Evolutionary conservation across 2,329 filamentous ascomycete species (phyloP).

Genomic region (Ceratocystis ficicola): DNA sequence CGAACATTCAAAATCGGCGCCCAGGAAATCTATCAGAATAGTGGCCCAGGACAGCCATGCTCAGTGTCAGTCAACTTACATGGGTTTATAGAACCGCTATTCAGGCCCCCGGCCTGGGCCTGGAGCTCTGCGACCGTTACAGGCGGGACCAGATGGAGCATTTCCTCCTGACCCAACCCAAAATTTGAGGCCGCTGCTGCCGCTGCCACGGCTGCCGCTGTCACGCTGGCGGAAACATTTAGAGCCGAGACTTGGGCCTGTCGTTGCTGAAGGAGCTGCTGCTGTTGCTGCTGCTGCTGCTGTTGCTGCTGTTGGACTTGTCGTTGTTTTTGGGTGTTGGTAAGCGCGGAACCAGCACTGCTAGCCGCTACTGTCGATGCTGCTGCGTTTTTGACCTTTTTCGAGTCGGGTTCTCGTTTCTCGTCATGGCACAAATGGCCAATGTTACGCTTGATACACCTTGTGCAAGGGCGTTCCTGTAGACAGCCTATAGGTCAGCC

Average conservation of each 20-base stretch:
- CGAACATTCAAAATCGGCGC: background rate
- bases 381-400: constrained; percentile 61
- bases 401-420: constrained; percentile 69
- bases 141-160: constrained; percentile 60
- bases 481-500: constrained; percentile 21
- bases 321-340: constrained; percentile 26
- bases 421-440: constrained; percentile 97
- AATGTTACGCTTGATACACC: constrained; percentile 97
- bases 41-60: background rate
- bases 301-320: constrained; percentile 28
- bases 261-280: constrained; percentile 27
- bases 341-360: background rate
- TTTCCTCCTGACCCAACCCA: constrained; percentile 39
- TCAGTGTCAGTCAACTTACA: constrained; percentile 44
- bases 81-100: constrained; percentile 50
- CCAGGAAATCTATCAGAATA: background rate
- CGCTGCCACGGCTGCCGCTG: constrained; percentile 11
- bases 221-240: constrained; percentile 23
- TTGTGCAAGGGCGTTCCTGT: constrained; percentile 87
- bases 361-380: constrained; percentile 29
- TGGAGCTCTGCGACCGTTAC: constrained; percentile 56
- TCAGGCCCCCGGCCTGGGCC: constrained; percentile 34
- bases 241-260: background rate
- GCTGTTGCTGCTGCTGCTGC: constrained; percentile 27
- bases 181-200: constrained; percentile 21